Conservation (phyloP, 2,329 filamentous ascomycete species). For the Trichoderma sp. region DNA sequence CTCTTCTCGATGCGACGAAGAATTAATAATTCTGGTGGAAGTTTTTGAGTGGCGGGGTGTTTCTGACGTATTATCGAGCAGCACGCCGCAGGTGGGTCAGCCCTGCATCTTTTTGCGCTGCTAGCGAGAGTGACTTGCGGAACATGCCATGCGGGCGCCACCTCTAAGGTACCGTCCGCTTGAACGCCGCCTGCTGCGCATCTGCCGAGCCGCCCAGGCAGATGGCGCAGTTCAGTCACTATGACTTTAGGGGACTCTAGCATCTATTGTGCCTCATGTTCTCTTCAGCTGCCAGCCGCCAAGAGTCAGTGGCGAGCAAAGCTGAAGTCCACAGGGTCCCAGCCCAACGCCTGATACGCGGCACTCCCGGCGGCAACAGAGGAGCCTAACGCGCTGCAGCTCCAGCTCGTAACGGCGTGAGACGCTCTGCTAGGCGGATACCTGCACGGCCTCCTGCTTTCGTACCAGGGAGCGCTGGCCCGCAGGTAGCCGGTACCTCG, state of each 20-base stretch:
- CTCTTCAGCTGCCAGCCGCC: background rate
- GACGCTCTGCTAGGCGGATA: background rate
- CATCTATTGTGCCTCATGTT: background rate
- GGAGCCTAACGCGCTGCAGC: background rate
- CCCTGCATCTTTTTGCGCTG: constrained; percentile 25
- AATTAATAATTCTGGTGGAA: constrained; percentile 33
- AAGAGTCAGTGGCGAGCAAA: background rate
- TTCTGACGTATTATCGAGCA: constrained; percentile 29
- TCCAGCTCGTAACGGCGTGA: background rate
- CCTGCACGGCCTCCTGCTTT: background rate
- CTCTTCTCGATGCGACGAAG: constrained; percentile 19
- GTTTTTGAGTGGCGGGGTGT: constrained; percentile 34
- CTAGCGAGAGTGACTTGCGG: background rate
- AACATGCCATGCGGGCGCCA: background rate
- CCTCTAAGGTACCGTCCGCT: background rate
- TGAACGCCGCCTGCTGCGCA: background rate
- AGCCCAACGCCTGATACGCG: background rate
- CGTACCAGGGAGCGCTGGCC: background rate
- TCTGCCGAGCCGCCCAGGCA: background rate
- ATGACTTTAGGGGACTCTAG: background rate
- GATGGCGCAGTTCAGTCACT: background rate
- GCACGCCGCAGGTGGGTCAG: constrained; percentile 21
- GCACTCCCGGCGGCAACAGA: background rate
- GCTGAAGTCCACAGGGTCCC: background rate
- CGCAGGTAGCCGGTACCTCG: background rate